Base-by-base conservation (phyloP, 2,329 filamentous ascomycete species). In the Monascus ruber region DNA sequence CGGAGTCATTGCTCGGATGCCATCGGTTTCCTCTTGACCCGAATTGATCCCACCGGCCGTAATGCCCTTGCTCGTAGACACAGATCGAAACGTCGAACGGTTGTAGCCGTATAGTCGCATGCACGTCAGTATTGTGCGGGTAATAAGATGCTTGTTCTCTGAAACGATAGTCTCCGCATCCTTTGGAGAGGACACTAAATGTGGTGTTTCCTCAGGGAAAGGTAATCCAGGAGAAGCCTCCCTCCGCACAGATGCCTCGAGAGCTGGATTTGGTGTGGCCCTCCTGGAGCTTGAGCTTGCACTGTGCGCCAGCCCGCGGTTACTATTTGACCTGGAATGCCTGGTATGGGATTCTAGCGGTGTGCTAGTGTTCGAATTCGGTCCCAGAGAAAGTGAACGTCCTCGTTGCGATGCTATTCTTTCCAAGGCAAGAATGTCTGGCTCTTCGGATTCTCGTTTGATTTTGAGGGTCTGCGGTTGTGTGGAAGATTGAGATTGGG, bases 81-180 rank as follows among this genome's bases (percentile, higher is more conserved):
- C 42, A 5, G 52, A 43, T 27, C 51, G 53, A 24, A 42, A 47
- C 4, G 49, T 47, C 5, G 57, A 47, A 17, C 63, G 58, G 47
- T 64, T 57, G 42, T 57, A 66, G 1, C 63, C 63, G 39, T 65
- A 66, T 4, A 66, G 46, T 7, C 63, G 62, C 62, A 66, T 63
- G 42, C 62, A 64, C 1, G 63, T 66, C 38, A 66, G 43, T 5
- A 65, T 64, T 2, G 61, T 66, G 34, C 63, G 59, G 6, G 60
- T 63, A 27, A 66, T 59, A 17, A 60, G 49, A 32, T 59, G 57
- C 41, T 66, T 66, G 35, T 66, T 66, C 26, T 62, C 50, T 1
- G 57, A 39, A 33, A 64, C 50, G 10, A 61, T 47, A 4, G 44
- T 46, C 29, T 58, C 56, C 0, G 50, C 40, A 35, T 53, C 50